Evolutionary conservation across 768 basidiomycete species (phyloP).

Genomic region (Termitomyces eurrhizus): DNA sequence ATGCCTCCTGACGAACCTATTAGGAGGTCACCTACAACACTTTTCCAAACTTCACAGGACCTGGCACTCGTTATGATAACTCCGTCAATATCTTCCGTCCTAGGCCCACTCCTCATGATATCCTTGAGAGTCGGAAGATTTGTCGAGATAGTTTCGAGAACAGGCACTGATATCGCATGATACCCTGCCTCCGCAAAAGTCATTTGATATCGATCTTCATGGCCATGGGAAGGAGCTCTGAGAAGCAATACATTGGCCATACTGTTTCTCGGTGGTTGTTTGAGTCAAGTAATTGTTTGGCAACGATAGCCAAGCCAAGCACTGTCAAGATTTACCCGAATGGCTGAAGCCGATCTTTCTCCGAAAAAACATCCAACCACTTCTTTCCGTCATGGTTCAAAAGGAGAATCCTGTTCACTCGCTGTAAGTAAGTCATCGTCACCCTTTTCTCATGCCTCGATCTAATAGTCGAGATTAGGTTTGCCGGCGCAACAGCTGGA

Average conservation of each 20-base stretch:
- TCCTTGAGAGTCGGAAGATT: constrained; percentile 43
- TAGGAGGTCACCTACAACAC: constrained; percentile 32
- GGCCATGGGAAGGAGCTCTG: constrained; percentile 32
- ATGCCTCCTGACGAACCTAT: neutral
- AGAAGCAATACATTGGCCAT: constrained; percentile 43
- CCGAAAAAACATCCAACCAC: neutral
- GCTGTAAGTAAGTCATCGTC: constrained; percentile 36
- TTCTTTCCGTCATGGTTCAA: constrained; percentile 35
- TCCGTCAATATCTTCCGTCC: constrained; percentile 35
- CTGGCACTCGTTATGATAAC: constrained; percentile 80
- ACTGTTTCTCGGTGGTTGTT: neutral
- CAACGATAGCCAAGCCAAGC: constrained; percentile 2
- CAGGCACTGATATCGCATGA: constrained; percentile 56
- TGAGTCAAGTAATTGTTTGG: constrained; percentile 9
- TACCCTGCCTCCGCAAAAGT: constrained; percentile 47
- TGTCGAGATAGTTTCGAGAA: constrained; percentile 61
- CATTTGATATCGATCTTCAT: constrained; percentile 56
- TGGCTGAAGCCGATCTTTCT: neutral
- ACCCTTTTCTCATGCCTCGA: neutral
- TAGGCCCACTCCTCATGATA: constrained; percentile 38
- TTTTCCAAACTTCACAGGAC: constrained; percentile 68
- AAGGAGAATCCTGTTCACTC: constrained; percentile 86
- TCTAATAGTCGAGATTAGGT: constrained; percentile 22
- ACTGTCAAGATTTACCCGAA: neutral
- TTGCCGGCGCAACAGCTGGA: constrained; percentile 91